Evolutionary conservation across 1,284 basidiomycete species (phyloP), one percentile per base, ranked within the genome.

Genomic region (Rugosomyces carneus): DNA sequence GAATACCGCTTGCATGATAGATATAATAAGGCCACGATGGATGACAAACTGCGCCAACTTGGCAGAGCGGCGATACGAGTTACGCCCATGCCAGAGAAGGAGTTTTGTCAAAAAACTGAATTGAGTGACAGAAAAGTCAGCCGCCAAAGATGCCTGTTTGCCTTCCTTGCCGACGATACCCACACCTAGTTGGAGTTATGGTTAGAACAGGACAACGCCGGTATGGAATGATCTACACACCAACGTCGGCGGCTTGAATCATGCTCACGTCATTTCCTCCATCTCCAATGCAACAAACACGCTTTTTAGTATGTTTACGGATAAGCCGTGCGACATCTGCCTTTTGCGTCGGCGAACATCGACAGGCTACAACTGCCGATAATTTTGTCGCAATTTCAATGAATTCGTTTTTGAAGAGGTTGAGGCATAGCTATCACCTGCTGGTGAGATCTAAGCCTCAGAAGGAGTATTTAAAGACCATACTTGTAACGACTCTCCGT

Each of bases 121-220:
- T 62, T 99, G 96, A 2, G 83, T 94, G 53, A 99, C 89, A 3
- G 92, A 95, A 60, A 99, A 99, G 65, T 99, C 96, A 10, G 96
- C 96, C 0, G 96, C 95, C 1, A 99, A 78, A 0, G 93, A 96
- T 0, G 96, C 96, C 66, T 99, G 96, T 64, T 92, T 95, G 11
- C 96, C 96, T 71, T 99, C 96, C 64, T 99, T 99, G 13, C 96
- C 96, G 5, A 98, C 94, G 51, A 99, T 99, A 24, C 96, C 96
- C 24, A 99, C 80, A 27, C 94, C 93, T 93, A 49, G 2, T 16
- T 48, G 38, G 24, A 16, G 16, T 39, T 23, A 21, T 32, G 40
- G 26, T n/a, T 40, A 48, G 21, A 15, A 54, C 37, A 16, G 21
- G 11, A 31, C 2, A 36, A 37, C 9, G 27, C 18, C 31, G 43